Conservation (phyloP, 306 rosid genomes). For the Cicer chorassanicum region DNA sequence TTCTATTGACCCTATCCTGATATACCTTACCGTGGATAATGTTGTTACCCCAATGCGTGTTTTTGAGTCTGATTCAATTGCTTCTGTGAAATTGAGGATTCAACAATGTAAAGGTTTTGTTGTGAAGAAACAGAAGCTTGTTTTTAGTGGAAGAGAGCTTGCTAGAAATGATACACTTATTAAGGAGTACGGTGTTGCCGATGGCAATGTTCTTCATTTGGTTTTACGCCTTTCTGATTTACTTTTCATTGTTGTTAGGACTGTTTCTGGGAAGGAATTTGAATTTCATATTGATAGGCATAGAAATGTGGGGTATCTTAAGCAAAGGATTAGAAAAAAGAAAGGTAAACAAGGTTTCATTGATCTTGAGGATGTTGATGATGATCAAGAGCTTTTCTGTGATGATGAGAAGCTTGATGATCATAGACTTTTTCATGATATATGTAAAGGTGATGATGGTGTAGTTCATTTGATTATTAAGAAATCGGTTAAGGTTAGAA, state of each 20-base stretch:
- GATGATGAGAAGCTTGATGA: slow-evolving; percentile 67
- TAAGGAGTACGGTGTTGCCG: slow-evolving; percentile 63
- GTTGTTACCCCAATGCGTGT: slow-evolving; percentile 61
- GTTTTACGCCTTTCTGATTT: slow-evolving; percentile 70
- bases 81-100: slow-evolving; percentile 70
- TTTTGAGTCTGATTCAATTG: slow-evolving; percentile 67
- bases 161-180: slow-evolving; percentile 56
- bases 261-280: slow-evolving; percentile 58
- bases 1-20: slow-evolving; percentile 54
- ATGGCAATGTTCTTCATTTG: slow-evolving; percentile 66
- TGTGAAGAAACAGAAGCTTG: slow-evolving; percentile 68
- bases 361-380: slow-evolving; percentile 51
- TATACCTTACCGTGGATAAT: slow-evolving; percentile 59
- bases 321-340: slow-evolving; percentile 54
- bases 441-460: slow-evolving; percentile 53
- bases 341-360: slow-evolving; percentile 44
- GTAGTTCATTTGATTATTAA: slow-evolving; percentile 60
- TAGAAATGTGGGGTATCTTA: slow-evolving; percentile 63
- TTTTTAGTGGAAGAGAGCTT: slow-evolving; percentile 64
- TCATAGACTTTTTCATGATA: slow-evolving; percentile 58
- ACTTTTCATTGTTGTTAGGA: slow-evolving; percentile 58
- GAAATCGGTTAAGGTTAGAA: slow-evolving; percentile 61
- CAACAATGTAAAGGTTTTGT: slow-evolving; percentile 68
- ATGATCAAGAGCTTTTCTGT: slow-evolving; percentile 62
- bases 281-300: slow-evolving; percentile 58